Percentiles rank a stretch among this genome's conserved stretches.
phyloP scores from a whole-genome alignment of 2,329 filamentous ascomycete species.

The Fusarium nurragi region DNA sequence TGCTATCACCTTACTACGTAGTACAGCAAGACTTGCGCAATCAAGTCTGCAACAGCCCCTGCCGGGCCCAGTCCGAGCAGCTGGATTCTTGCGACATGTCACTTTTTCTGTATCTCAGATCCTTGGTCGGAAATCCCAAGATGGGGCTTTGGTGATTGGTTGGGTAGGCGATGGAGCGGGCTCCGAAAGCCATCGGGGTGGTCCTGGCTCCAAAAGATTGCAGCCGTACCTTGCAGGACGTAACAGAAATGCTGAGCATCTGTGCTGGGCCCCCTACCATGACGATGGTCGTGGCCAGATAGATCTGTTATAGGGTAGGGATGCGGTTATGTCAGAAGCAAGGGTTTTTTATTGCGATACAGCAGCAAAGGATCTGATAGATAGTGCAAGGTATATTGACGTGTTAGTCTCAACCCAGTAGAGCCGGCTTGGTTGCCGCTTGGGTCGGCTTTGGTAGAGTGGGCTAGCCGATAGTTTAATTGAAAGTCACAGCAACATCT shows the following conservation, averaged over 20 bases:
- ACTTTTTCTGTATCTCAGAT: slow-evolving; percentile 32
- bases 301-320: slow-evolving; percentile 13
- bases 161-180: slow-evolving; percentile 6
- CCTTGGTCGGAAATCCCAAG: slow-evolving; percentile 23
- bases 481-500: neutral
- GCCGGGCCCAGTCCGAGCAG: slow-evolving; percentile 13
- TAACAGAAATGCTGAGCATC: neutral
- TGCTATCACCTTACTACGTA: neutral
- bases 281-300: neutral
- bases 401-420: slow-evolving; percentile 7
- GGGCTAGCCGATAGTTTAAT: slow-evolving; percentile 9
- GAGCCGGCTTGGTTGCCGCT: slow-evolving; percentile 10
- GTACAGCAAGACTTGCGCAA: neutral
- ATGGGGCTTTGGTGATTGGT: slow-evolving; percentile 17
- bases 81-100: slow-evolving; percentile 26
- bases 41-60: neutral
- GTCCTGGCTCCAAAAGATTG: slow-evolving; percentile 8
- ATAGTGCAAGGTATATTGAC: slow-evolving; percentile 22
- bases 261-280: slow-evolving; percentile 15
- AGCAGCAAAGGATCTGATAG: slow-evolving; percentile 23
- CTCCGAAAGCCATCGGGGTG: neutral
- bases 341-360: slow-evolving; percentile 11
- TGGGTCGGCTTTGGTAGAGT: slow-evolving; percentile 14
- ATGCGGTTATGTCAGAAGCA: slow-evolving; percentile 6
- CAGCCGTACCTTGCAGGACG: slow-evolving; percentile 34